Conservation (phyloP, 352 stramenopile genomes). For the Ophiocytium majus region DNA sequence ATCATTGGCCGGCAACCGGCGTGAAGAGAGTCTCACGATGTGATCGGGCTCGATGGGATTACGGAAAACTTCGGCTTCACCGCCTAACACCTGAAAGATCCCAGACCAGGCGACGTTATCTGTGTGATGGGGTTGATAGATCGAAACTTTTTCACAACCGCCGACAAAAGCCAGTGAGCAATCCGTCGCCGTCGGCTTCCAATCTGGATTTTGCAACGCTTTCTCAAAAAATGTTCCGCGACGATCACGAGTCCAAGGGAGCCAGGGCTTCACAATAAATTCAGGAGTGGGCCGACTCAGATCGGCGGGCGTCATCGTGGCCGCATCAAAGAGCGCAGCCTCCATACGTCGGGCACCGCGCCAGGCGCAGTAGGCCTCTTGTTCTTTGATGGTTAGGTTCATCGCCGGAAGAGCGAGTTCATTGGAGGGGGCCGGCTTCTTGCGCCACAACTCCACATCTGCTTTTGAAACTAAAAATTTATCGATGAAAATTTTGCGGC, state of each 20-base stretch:
- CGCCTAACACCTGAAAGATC: not conserved
- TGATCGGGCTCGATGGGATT: not conserved
- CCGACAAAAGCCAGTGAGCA: not conserved
- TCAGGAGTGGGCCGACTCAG: not conserved
- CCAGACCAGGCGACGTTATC: not conserved
- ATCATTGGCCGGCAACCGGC: too few relatives aligned
- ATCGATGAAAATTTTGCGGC: slow-evolving; percentile 14
- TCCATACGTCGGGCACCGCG: not conserved
- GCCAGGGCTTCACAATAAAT: not conserved
- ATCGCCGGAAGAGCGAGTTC: too few relatives aligned
- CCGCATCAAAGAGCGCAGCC: slow-evolving; percentile 12
- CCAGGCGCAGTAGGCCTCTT: not conserved
- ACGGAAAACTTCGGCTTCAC: not conserved
- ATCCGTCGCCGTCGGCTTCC: not conserved
- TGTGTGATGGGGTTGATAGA: not conserved
- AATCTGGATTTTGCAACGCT: not conserved
- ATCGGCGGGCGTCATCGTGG: slow-evolving; percentile 8
- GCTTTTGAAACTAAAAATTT: not conserved
- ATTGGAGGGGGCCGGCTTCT: not conserved
- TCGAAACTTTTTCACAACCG: not conserved
- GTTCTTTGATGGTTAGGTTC: not conserved
- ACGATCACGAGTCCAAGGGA: not conserved
- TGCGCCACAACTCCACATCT: too few relatives aligned
- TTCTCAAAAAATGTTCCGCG: not conserved
- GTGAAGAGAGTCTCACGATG: too few relatives aligned